Conservation (phyloP, 2,329 filamentous ascomycete species). For the Penicillium sp. region DNA sequence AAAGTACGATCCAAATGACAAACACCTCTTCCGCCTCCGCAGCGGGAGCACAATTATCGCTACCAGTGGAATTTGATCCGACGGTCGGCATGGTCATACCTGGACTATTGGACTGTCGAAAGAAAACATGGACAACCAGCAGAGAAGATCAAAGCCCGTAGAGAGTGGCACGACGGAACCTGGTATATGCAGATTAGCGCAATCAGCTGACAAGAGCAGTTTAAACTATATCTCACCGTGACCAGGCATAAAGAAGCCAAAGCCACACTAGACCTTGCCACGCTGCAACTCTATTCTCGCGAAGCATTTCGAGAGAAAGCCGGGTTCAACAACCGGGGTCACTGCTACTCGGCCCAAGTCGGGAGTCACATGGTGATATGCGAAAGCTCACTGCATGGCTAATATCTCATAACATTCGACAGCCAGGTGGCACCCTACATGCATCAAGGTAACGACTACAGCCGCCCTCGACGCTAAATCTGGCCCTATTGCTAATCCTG, state of each 20-base stretch:
- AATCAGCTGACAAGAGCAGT: neutral
- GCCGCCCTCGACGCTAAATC: neutral
- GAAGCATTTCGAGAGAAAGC: neutral
- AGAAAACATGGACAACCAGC: neutral
- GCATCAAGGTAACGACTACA: neutral
- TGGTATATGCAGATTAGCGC: neutral
- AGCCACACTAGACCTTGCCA: neutral
- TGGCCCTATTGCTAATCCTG: constrained; percentile 10
- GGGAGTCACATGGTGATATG: neutral
- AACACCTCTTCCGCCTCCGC: neutral
- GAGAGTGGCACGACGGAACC: neutral
- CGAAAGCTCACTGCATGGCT: neutral
- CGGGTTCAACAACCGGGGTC: neutral
- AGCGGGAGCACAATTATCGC: neutral
- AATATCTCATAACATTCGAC: neutral
- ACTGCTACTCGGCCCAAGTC: neutral
- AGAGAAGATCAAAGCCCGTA: neutral
- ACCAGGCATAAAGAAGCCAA: neutral
- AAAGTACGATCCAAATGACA: neutral
- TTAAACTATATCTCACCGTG: neutral
- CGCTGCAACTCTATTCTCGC: neutral
- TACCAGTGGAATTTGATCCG: neutral
- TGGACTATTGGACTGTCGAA: neutral
- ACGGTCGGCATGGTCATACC: neutral
- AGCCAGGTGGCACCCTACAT: neutral